A percentile compares a stretch with the other conserved stretches of the same genome.
phyloP scores from a whole-genome alignment of 2,329 filamentous ascomycete species.

The Diplodia sapinea region DNA sequence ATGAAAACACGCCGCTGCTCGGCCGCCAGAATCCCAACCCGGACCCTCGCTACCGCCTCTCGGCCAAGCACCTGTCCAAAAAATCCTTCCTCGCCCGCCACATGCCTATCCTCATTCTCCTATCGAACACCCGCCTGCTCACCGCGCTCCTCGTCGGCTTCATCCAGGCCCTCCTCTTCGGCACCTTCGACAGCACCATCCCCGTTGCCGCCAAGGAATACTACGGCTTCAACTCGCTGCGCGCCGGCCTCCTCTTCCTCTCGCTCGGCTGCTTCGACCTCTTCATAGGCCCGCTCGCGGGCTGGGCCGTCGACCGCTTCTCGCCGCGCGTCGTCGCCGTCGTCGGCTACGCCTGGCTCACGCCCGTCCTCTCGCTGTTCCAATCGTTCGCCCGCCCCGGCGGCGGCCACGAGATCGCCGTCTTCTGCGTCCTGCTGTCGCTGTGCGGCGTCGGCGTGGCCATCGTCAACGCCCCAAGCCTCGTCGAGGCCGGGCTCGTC shows the following conservation, averaged over 20 bases:
- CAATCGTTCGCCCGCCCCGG: background rate
- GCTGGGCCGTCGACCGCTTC: slow-evolving; percentile 55
- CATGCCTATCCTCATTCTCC: slow-evolving; percentile 56
- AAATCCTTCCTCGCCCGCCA: slow-evolving; percentile 48
- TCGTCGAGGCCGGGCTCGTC: slow-evolving; percentile 63
- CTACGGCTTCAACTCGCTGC: slow-evolving; percentile 53
- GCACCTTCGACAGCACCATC: slow-evolving; percentile 56
- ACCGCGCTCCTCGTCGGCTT: slow-evolving; percentile 48
- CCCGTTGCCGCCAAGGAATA: slow-evolving; percentile 52
- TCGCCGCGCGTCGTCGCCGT: slow-evolving; percentile 53
- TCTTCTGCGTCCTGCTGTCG: slow-evolving; percentile 55
- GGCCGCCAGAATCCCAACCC: slow-evolving; percentile 11
- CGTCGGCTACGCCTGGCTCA: slow-evolving; percentile 52
- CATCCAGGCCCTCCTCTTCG: slow-evolving; percentile 52
- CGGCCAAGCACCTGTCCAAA: slow-evolving; percentile 47
- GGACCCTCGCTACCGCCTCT: slow-evolving; percentile 17
- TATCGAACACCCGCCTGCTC: slow-evolving; percentile 43
- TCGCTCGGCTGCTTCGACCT: slow-evolving; percentile 53
- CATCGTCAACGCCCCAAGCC: slow-evolving; percentile 59
- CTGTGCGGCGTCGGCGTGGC: slow-evolving; percentile 60
- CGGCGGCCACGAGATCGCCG: slow-evolving; percentile 47
- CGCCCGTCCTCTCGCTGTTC: slow-evolving; percentile 41
- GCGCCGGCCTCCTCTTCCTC: slow-evolving; percentile 54
- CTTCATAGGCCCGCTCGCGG: slow-evolving; percentile 54
- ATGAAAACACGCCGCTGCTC: slow-evolving; percentile 40